phyloP scores from a whole-genome alignment of 2,329 filamentous ascomycete species.

The Colletotrichum paranaense region DNA sequence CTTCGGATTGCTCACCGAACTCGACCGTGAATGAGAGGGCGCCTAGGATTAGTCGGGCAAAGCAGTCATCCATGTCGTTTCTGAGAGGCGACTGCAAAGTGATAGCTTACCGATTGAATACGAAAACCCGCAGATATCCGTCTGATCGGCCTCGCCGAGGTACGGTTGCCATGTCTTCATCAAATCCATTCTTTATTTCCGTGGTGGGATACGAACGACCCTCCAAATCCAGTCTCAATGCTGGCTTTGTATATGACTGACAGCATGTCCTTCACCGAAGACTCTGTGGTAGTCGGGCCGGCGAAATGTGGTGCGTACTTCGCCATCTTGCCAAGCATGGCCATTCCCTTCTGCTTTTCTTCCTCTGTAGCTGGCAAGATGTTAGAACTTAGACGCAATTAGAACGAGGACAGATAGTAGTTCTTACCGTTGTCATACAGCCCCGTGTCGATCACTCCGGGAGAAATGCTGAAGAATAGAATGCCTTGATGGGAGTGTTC shows the following conservation, averaged over 20 bases:
- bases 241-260: neutral
- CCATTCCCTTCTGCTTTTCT: neutral
- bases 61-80: neutral
- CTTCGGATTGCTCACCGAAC: neutral
- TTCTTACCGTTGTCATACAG: conserved; percentile 40
- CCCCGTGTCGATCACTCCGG: conserved; percentile 62
- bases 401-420: no score
- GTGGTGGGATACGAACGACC: neutral
- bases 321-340: neutral
- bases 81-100: neutral
- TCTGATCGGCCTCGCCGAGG: neutral
- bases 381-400: neutral
- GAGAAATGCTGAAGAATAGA: conserved; percentile 62
- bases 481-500: conserved; percentile 62
- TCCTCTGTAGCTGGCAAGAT: neutral
- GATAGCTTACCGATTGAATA: neutral
- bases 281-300: neutral
- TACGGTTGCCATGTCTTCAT: neutral
- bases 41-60: neutral
- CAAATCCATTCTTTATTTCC: neutral
- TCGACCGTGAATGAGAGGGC: neutral
- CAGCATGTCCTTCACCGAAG: neutral
- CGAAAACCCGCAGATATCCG: neutral
- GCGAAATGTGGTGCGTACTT: neutral
- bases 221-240: neutral